Percentiles rank a stretch among this genome's conserved stretches.
Evolutionary conservation across 2,329 filamentous ascomycete species (phyloP).

Genomic region (Leptographium lundbergii): DNA sequence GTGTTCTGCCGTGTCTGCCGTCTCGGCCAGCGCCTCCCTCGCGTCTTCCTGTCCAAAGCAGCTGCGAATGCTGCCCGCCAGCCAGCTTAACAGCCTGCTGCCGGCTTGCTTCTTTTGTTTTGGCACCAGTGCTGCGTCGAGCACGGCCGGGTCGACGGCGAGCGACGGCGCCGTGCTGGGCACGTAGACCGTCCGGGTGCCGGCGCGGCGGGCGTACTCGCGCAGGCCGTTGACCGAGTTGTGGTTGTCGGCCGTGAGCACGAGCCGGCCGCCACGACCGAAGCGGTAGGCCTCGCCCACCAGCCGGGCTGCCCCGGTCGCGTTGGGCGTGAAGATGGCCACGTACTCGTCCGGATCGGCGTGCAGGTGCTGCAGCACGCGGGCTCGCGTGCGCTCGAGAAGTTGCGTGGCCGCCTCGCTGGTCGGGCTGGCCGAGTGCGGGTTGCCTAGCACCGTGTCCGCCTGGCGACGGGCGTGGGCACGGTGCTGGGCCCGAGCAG

Average conservation of each 20-base stretch:
- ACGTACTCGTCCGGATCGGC: slow-evolving; percentile 25
- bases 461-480: slow-evolving; percentile 20
- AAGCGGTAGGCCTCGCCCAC: slow-evolving; percentile 28
- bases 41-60: background rate
- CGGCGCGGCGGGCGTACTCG: slow-evolving; percentile 19
- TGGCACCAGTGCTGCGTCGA: slow-evolving; percentile 14
- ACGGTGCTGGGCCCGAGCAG: slow-evolving; percentile 19
- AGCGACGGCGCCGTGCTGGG: slow-evolving; percentile 17
- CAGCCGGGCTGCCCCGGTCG: slow-evolving; percentile 24
- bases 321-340: slow-evolving; percentile 28
- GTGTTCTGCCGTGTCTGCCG: slow-evolving; percentile 6
- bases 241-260: slow-evolving; percentile 28
- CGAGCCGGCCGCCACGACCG: slow-evolving; percentile 13
- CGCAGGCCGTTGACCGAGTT: slow-evolving; percentile 28
- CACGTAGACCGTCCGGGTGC: slow-evolving; percentile 19
- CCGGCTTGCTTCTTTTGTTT: background rate
- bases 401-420: slow-evolving; percentile 21
- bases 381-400: slow-evolving; percentile 19
- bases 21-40: background rate
- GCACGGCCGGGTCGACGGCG: slow-evolving; percentile 15
- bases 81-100: background rate
- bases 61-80: background rate
- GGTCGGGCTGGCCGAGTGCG: slow-evolving; percentile 26
- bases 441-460: slow-evolving; percentile 24
- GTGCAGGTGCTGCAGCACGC: slow-evolving; percentile 21